phyloP scores from a whole-genome alignment of 106 monocot species.

The Iris macrosiphon region DNA sequence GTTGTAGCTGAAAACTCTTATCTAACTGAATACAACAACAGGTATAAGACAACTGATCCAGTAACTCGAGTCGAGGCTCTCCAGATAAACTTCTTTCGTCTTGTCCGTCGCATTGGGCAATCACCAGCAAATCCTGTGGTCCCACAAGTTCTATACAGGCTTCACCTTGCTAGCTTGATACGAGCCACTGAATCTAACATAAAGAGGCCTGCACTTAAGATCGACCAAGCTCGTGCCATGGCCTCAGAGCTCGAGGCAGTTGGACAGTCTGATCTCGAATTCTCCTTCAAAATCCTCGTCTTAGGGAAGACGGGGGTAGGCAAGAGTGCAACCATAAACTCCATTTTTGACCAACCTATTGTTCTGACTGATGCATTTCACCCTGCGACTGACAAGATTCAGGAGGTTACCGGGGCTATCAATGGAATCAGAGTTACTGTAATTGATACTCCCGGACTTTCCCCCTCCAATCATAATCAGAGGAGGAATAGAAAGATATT shows the following conservation, averaged over 20 bases:
- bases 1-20: constrained; percentile 20
- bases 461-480: constrained; percentile 27
- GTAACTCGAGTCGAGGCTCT: constrained; percentile 54
- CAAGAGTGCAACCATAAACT: constrained; percentile 96
- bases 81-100: constrained; percentile 71
- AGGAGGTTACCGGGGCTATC: constrained; percentile 54
- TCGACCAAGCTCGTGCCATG: constrained; percentile 40
- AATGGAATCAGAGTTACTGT: constrained; percentile 70
- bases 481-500: constrained; percentile 56
- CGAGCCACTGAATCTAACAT: constrained; percentile 44
- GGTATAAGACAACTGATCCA: constrained; percentile 25
- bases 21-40: constrained; percentile 10
- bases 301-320: constrained; percentile 88
- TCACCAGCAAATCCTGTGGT: constrained; percentile 49
- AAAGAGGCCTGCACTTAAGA: constrained; percentile 32
- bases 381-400: constrained; percentile 57
- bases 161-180: constrained; percentile 80
- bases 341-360: constrained; percentile 53
- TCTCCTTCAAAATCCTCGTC: constrained; percentile 75
- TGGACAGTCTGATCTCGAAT: constrained; percentile 30
- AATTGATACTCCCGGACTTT: constrained; percentile 90
- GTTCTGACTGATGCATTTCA: constrained; percentile 52
- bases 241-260: constrained; percentile 49
- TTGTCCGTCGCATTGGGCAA: constrained; percentile 54
- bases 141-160: constrained; percentile 62